These are phyloP conservation scores for Hypomontagnella monticulosa DNA, from an alignment of 495 filamentous ascomycete genomes.

Conservation along the genomic window DNA sequence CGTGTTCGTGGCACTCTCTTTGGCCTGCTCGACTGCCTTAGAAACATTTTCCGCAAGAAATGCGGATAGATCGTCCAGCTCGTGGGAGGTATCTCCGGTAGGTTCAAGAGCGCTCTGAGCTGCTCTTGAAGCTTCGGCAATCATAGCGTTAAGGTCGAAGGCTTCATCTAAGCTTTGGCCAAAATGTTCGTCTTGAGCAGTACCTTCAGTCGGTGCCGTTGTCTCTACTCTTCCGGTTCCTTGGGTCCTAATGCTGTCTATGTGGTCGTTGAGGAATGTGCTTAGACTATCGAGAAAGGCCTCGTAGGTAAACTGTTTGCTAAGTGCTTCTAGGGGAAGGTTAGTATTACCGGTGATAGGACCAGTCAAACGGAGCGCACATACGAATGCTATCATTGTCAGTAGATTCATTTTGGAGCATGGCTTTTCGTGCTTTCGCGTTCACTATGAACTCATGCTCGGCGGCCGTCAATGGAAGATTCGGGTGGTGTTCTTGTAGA, in stretches of 20 bases:
- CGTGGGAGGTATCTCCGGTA: conserved; percentile 21
- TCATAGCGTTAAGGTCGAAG: conserved; percentile 47
- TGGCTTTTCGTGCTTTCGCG: conserved; percentile 69
- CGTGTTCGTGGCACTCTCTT: conserved; percentile 33
- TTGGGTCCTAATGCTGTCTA: conserved; percentile 68
- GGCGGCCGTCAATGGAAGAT: conserved; percentile 69
- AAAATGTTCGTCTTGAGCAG: conserved; percentile 23
- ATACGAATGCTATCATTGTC: conserved; percentile 67
- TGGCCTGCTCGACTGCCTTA: conserved; percentile 46
- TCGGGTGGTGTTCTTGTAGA: conserved; percentile 71
- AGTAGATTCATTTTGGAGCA: conserved; percentile 70
- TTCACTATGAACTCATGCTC: conserved; percentile 79
- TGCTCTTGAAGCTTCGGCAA: conserved; percentile 45
- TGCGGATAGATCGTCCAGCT: conserved; percentile 44
- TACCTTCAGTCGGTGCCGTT: conserved; percentile 49
- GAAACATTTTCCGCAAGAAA: conserved; percentile 47
- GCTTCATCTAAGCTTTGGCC: conserved; percentile 24
- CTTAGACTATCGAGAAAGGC: conserved; percentile 80
- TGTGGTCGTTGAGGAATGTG: conserved; percentile 77
- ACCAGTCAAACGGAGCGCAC: conserved; percentile 19
- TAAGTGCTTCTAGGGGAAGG: conserved; percentile 59
- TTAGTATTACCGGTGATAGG: conserved; percentile 38
- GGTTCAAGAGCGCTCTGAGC: conserved; percentile 38
- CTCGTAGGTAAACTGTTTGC: conserved; percentile 81
- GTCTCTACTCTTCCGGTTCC: conserved; percentile 55